Percentiles rank a stretch among this genome's conserved stretches.
phyloP scores from a whole-genome alignment of 1,139 yeast species.

The Zygoascus sp. region DNA sequence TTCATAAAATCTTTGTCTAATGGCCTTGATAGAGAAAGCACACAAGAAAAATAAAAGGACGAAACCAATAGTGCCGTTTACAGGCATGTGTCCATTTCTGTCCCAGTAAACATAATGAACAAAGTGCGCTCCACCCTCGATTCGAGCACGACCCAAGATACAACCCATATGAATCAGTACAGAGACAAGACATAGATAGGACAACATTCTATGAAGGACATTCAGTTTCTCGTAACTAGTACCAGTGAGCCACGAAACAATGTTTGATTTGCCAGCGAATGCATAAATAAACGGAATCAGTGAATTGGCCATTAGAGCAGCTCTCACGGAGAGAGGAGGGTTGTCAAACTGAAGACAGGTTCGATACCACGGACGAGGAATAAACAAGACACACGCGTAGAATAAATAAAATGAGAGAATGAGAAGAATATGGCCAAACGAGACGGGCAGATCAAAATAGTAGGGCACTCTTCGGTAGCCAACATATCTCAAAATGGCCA shows the following conservation, averaged over 20 bases:
- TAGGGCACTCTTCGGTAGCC: slow-evolving; percentile 6
- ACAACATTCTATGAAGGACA: slow-evolving; percentile 53
- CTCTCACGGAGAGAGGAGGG: slow-evolving; percentile 51
- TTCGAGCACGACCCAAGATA: background rate
- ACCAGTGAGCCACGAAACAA: slow-evolving; percentile 53
- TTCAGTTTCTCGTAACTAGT: slow-evolving; percentile 60
- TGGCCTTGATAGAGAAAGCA: slow-evolving; percentile 42
- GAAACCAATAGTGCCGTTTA: slow-evolving; percentile 44
- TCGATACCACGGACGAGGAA: slow-evolving; percentile 13
- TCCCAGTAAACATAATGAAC: slow-evolving; percentile 9
- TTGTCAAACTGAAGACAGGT: slow-evolving; percentile 10
- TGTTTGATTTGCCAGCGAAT: slow-evolving; percentile 61
- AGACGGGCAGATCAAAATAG: slow-evolving; percentile 4
- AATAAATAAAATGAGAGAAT: slow-evolving; percentile 1
- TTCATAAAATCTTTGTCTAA: slow-evolving; percentile 49
- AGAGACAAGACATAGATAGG: slow-evolving; percentile 49
- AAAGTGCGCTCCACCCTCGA: slow-evolving; percentile 10
- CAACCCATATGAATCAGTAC: slow-evolving; percentile 54
- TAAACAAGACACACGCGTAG: slow-evolving; percentile 7
- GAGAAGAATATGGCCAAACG: slow-evolving; percentile 3
- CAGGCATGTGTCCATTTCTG: slow-evolving; percentile 17
- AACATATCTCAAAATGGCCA: slow-evolving; percentile 7
- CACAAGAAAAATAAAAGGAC: slow-evolving; percentile 47
- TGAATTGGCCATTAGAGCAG: slow-evolving; percentile 54
- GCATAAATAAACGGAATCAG: slow-evolving; percentile 52